Base-by-base conservation (phyloP, 1,284 basidiomycete genomes). In the Cryptococcus sp. region DNA sequence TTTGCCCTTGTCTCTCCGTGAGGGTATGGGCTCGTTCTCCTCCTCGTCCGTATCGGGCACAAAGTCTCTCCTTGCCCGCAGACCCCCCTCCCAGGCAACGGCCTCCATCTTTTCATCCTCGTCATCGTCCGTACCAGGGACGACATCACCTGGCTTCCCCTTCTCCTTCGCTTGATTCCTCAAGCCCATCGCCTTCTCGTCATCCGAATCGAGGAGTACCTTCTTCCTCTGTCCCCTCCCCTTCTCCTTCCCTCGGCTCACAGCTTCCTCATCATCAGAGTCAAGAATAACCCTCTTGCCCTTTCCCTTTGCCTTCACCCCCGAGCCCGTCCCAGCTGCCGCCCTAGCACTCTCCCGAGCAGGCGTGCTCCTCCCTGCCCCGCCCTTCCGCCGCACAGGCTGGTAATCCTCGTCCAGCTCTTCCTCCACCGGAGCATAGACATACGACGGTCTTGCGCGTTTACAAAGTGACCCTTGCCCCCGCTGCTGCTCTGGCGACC, bases 211-310 rank as follows among this genome's bases (percentile, higher is more conserved):
- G 5, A 33, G 46, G 28, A 9, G 52, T 36, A 37, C 38, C 52
- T 18, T 53, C 45, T 38, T 28, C 35, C 13, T 18, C 46, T 15
- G 35, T 33, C 9, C 44, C 53, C 36, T 40, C n/a, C 7, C 7
- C 21, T 38, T 5, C 44, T 15, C 21, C 43, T 13, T 37, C 33
- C 40, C 37, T 33, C 36, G 18, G 5, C 46, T 20, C 50, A 52
- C 24, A 33, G 23, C 47, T 28, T 59, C 50, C 35, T 55, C 57
- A 24, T 51, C 50, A 36, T 52, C 57, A 20, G 46, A 56, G 36
- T 55, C 50, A n/a, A 50, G 39, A 9, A 53, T 45, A 37, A 9
- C 50, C 48, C 37, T 44, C 20, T 36, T 24, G 38, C 37, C 42
- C 50, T 53, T 36, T 9, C 49, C 50, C 40, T 42, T 48, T n/a